phyloP scores from a whole-genome alignment of 129 eudicot genomes.

The Lonicera japonica region DNA sequence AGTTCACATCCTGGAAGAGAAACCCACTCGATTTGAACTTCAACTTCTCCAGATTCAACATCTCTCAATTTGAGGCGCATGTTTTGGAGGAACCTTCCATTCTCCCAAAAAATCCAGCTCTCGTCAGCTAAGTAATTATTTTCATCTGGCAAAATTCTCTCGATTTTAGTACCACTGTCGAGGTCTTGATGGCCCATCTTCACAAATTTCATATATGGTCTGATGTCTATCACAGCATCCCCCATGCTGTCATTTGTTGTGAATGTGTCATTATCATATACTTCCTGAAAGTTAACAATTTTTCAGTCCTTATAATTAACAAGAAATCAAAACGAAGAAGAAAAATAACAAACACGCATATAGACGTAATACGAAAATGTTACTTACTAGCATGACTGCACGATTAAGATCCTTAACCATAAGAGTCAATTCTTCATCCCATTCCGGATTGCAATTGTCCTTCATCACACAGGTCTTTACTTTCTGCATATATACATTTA shows the following conservation, averaged over 20 bases:
- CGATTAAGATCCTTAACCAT: slow-evolving; percentile 32
- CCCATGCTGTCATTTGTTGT: slow-evolving; percentile 68
- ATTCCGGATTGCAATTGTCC: slow-evolving; percentile 48
- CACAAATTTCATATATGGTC: slow-evolving; percentile 47
- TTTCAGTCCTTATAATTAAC: background rate
- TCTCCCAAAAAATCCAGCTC: slow-evolving; percentile 39
- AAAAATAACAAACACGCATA: too few relatives aligned
- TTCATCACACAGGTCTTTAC: slow-evolving; percentile 1
- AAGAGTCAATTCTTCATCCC: slow-evolving; percentile 64
- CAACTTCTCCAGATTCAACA: slow-evolving; percentile 51
- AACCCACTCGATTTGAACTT: slow-evolving; percentile 48
- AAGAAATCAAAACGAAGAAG: background rate
- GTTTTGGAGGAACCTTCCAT: slow-evolving; percentile 48
- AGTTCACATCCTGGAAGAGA: slow-evolving; percentile 33
- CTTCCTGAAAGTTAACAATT: slow-evolving; percentile 27
- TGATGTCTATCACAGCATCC: slow-evolving; percentile 45
- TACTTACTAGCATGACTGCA: slow-evolving; percentile 39
- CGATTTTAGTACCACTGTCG: slow-evolving; percentile 45
- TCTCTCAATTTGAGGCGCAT: slow-evolving; percentile 39
- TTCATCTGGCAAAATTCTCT: slow-evolving; percentile 40
- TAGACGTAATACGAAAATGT: too few relatives aligned
- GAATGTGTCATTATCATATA: slow-evolving; percentile 66
- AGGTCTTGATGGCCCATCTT: slow-evolving; percentile 37
- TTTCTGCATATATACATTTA: too few relatives aligned
- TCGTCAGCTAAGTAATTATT: slow-evolving; percentile 33